Evolutionary conservation across 176 grass and related monocot species (phyloP), one percentile per base, ranked within the genome.

Genomic region (Carex myosuroides): DNA sequence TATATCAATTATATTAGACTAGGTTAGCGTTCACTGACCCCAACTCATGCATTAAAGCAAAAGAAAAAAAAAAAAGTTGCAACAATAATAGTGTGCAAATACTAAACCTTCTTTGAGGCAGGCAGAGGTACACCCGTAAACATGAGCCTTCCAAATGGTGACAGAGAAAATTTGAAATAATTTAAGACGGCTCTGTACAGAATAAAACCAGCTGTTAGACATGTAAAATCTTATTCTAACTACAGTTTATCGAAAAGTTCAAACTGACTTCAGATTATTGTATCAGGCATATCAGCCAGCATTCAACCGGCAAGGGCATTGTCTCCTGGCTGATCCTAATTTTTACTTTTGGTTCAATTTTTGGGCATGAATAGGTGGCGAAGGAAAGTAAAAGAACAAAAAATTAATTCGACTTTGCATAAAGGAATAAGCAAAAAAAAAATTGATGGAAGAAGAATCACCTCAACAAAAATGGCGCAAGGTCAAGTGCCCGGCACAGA

Each of bases 111-210:
- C 29, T 85, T 85, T 67, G 44, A 17, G 60, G 85, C 52, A 56
- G 61, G 64, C 14, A 66, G 88, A 54, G 65, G 3, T 81, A 87
- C 64, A 60, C 78, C 83, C 68, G 54, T 72, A 21, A 39, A 80
- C 48, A 85, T 54, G 89, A 94, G 67, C 64, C 92, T 91, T 75
- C 54, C 54, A 54, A 98, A 98, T 64, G 95, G 95, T 84, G 92
- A 74, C 30, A 84, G 89, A 79, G 90, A 85, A 87, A 88, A 94
- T 70, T 93, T 91, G 84, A 94, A 98, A 66, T 98, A 93, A 82
- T 68, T 90, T 70, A 97, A 80, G 30, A 91, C 61, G 66, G 67
- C 64, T 83, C 92, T 97, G 89, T 69, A 79, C 56, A 88, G 52
- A 86, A 81, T 21, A 42, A 68, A 70, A 76, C 58, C 55, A 66